Base-by-base conservation (phyloP, 1,284 basidiomycete species). In the Butyriboletus appendiculatus region DNA sequence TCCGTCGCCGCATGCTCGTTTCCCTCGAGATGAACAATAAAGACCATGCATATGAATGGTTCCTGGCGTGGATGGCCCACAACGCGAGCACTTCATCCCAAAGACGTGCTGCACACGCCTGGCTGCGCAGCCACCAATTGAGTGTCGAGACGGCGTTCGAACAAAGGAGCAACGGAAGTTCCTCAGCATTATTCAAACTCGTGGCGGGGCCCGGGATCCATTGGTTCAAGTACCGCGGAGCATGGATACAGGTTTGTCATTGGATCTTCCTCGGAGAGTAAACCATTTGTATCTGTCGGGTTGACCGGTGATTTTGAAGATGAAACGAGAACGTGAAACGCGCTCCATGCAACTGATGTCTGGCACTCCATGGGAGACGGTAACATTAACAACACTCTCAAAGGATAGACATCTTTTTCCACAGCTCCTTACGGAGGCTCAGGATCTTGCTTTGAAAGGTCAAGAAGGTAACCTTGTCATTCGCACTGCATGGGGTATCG, bases 1-100 rank as follows among this genome's bases (percentile, higher is more conserved):
- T 96, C 40, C 94, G 92, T 54, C 81, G 97, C 24, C 85, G 96
- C 32, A 81, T 99, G 76, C 86, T 99, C 47, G 95, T 99, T 41
- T 90, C 94, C 6, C 84, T 99, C 45, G 97, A 99, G 75, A 95
- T 99, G 62, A 94, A 93, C 48, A 98, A 96, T 64, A 94, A 96
- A 67, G 97, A 99, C 70, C 87, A 84, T 28, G 82, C 96, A 3
- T 98, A 99, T 71, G 90, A 94, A 35, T 99, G 97, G 96, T 96
- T 99, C 71, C 84, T 99, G 30, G 81, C 91, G 57, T 99, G 97
- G 97, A 94, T 99, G 92, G 87, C 94, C 3, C 82, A 81, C 55
- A 81, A 84, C 63, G 72, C 81, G 40, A 67, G 67, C 57, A 57
- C 72, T 45, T 57, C 76, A 8, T 68, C 72, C 60, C 71, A 73